These are phyloP conservation scores for Tetrahymena thermophila DNA, from an alignment of 73 alveolate species.

Conservation along the genomic window DNA sequence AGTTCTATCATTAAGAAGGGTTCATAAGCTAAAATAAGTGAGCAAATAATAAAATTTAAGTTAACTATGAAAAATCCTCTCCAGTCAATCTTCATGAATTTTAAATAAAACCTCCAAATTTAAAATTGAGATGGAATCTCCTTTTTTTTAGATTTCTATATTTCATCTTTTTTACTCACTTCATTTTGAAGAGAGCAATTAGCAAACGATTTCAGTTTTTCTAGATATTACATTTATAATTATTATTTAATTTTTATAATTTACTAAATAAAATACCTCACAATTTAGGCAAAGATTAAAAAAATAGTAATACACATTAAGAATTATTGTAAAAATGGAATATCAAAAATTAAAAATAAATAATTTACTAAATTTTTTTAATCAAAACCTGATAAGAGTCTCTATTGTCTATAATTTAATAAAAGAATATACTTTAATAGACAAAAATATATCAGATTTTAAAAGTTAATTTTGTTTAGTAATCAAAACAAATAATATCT, in stretches of 20 bases:
- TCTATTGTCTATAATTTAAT: background rate
- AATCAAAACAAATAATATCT: too few relatives aligned
- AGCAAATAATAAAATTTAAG: background rate
- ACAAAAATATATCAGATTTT: background rate
- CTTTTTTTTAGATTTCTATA: too few relatives aligned
- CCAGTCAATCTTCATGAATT: background rate
- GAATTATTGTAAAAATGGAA: background rate
- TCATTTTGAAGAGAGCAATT: background rate
- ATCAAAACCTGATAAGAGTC: background rate
- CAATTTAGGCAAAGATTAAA: too few relatives aligned
- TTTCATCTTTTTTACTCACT: background rate
- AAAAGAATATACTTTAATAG: background rate
- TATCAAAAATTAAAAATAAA: background rate
- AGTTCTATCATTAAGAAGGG: background rate
- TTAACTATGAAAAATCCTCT: background rate
- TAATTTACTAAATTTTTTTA: too few relatives aligned
- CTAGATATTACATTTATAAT: background rate
- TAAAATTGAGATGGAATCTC: background rate
- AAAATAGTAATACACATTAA: too few relatives aligned
- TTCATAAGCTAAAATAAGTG: background rate
- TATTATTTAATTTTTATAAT: too few relatives aligned
- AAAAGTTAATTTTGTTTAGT: too few relatives aligned
- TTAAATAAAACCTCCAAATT: background rate
- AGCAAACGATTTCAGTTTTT: background rate
- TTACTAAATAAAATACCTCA: too few relatives aligned